Evolutionary conservation across 2,329 filamentous ascomycete genomes (phyloP).

Genomic region (Aureobasidium namibiae): DNA sequence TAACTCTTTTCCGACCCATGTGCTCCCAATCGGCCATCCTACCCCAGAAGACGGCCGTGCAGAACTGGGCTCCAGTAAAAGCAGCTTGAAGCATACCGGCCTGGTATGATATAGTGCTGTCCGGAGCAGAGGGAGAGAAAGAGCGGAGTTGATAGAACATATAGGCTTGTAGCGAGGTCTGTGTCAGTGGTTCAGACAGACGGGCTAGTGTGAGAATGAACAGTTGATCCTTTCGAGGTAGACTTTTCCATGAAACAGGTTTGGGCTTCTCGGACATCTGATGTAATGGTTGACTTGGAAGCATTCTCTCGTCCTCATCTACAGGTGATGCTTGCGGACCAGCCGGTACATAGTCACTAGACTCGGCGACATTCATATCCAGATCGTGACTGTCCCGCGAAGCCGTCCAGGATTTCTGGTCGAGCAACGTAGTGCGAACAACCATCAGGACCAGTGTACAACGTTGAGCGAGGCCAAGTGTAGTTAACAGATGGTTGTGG

Average conservation of each 20-base stretch:
- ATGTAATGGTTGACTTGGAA: not conserved
- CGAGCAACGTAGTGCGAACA: not conserved
- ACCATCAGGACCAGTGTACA: too few relatives aligned
- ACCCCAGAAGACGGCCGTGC: slow-evolving; percentile 79
- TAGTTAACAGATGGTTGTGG: not conserved
- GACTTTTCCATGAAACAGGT: slow-evolving; percentile 58
- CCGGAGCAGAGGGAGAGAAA: slow-evolving; percentile 49
- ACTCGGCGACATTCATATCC: not conserved
- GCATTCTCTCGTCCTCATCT: slow-evolving; percentile 17
- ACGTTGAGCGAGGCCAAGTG: too few relatives aligned
- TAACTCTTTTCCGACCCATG: slow-evolving; percentile 64
- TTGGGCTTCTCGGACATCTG: slow-evolving; percentile 28
- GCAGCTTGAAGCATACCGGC: slow-evolving; percentile 69
- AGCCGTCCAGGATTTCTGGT: not conserved
- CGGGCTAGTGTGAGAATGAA: slow-evolving; percentile 69
- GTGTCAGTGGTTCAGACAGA: slow-evolving; percentile 72
- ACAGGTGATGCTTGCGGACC: not conserved
- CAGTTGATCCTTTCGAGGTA: slow-evolving; percentile 71
- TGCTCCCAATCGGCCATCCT: slow-evolving; percentile 55
- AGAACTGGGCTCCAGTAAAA: slow-evolving; percentile 74
- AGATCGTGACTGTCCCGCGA: not conserved
- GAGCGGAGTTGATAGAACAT: slow-evolving; percentile 85
- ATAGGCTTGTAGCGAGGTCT: slow-evolving; percentile 70
- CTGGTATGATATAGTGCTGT: slow-evolving; percentile 63
- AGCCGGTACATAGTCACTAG: not conserved